A percentile compares a stretch with the other conserved stretches of the same genome.
phyloP scores from a whole-genome alignment of 257 asterid genomes.

The Solanum piurae region DNA sequence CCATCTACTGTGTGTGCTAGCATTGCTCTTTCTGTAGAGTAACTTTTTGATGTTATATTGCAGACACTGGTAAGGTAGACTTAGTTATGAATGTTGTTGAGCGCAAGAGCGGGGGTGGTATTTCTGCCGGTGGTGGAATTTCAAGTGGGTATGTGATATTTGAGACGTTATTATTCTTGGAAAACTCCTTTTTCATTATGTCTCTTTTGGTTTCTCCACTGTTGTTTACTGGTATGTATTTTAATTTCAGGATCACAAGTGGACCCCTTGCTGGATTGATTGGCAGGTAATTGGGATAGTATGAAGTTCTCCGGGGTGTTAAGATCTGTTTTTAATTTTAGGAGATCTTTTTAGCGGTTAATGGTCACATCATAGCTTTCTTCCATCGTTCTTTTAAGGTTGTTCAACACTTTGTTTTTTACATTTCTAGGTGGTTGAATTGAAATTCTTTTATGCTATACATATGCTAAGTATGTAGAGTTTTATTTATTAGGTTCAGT shows the following conservation, averaged over 20 bases:
- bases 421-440: not conserved
- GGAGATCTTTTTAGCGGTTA: not conserved
- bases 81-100: constrained; percentile 85
- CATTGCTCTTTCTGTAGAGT: not conserved
- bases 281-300: constrained; percentile 17
- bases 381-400: not conserved
- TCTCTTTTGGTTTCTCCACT: not conserved
- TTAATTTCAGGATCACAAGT: constrained; percentile 69
- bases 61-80: constrained; percentile 86
- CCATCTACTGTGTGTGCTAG: not conserved
- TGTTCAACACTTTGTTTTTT: not conserved
- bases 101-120: constrained; percentile 85
- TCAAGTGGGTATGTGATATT: constrained; percentile 81
- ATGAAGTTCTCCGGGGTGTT: not conserved
- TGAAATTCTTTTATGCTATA: not conserved
- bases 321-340: not conserved
- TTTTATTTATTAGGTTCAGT: not conserved
- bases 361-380: not conserved
- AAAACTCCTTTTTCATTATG: not conserved
- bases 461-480: not conserved
- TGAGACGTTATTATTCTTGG: not conserved
- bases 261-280: constrained; percentile 96
- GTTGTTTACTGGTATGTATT: constrained; percentile 4
- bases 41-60: constrained; percentile 11
- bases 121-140: constrained; percentile 98